These are phyloP conservation scores for Dalbergia cochinchinensis DNA, from an alignment of 306 rosid species.

Conservation along the genomic window DNA sequence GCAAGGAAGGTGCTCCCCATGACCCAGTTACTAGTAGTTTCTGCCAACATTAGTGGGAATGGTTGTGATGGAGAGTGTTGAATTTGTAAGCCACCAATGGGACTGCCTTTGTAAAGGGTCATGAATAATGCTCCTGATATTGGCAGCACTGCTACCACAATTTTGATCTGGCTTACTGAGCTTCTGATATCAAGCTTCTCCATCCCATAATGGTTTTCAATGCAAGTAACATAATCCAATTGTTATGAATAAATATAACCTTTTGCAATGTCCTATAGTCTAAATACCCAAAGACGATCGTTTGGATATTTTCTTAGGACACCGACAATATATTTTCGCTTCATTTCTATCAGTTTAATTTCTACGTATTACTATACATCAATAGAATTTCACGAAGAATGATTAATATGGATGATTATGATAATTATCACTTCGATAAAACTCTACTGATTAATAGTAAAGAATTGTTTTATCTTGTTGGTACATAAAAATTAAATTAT, in stretches of 20 bases:
- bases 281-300: too few relatives aligned
- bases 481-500: too few relatives aligned
- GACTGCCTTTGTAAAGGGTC: constrained; percentile 64
- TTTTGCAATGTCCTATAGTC: not conserved
- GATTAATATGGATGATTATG: too few relatives aligned
- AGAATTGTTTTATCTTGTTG: too few relatives aligned
- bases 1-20: constrained; percentile 65
- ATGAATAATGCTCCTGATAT: constrained; percentile 59
- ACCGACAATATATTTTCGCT: too few relatives aligned
- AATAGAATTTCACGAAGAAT: too few relatives aligned
- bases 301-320: too few relatives aligned
- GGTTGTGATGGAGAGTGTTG: constrained; percentile 18
- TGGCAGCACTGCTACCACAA: constrained; percentile 53
- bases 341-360: too few relatives aligned
- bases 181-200: constrained; percentile 55
- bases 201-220: constrained; percentile 50
- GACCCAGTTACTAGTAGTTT: constrained; percentile 60
- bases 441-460: too few relatives aligned
- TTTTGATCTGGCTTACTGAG: constrained; percentile 54
- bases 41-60: constrained; percentile 10
- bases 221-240: constrained; percentile 7
- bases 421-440: too few relatives aligned
- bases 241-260: not conserved
- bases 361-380: too few relatives aligned
- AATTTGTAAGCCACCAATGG: constrained; percentile 38